These are phyloP conservation scores for Leucogyrophana mollusca DNA, from an alignment of 768 basidiomycete species.

Conservation along the genomic window DNA sequence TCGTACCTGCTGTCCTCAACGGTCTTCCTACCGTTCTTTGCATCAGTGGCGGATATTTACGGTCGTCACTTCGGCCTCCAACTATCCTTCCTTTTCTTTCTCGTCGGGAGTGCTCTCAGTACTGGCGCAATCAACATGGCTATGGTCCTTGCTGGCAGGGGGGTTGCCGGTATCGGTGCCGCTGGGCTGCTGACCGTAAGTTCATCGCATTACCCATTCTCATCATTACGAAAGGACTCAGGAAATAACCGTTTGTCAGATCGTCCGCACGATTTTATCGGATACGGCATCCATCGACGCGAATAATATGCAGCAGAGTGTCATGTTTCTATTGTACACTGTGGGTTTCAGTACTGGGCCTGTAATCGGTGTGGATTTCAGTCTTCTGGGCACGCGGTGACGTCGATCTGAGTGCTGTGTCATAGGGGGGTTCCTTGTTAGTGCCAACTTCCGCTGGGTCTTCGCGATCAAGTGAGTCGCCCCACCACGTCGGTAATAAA, in stretches of 20 bases:
- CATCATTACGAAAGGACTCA: no score
- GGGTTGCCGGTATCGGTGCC: slow-evolving; percentile 38
- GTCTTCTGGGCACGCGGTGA: no score
- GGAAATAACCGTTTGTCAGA: slow-evolving; percentile 23
- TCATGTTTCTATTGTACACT: slow-evolving; percentile 42
- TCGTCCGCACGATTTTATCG: slow-evolving; percentile 42
- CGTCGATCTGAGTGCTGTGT: no score
- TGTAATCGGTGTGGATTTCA: slow-evolving; percentile 40
- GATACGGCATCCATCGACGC: slow-evolving; percentile 41
- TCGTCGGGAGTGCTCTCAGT: slow-evolving; percentile 39
- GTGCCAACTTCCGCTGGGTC: slow-evolving; percentile 49
- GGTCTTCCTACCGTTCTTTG: slow-evolving; percentile 43
- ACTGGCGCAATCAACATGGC: slow-evolving; percentile 39
- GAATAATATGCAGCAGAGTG: slow-evolving; percentile 41
- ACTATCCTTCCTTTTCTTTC: slow-evolving; percentile 34
- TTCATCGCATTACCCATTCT: no score
- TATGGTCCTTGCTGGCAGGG: slow-evolving; percentile 39
- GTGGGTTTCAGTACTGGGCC: slow-evolving; percentile 45
- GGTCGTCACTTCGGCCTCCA: slow-evolving; percentile 40
- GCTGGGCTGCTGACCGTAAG: slow-evolving; percentile 32
- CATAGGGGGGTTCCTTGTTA: slow-evolving; percentile 36
- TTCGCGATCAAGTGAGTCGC: slow-evolving; percentile 53
- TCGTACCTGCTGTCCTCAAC: slow-evolving; percentile 42
- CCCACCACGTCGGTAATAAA: neutral
- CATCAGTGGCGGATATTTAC: slow-evolving; percentile 39